Evolutionary conservation across 495 filamentous ascomycete species (phyloP).

Genomic region (Niebla homalea): DNA sequence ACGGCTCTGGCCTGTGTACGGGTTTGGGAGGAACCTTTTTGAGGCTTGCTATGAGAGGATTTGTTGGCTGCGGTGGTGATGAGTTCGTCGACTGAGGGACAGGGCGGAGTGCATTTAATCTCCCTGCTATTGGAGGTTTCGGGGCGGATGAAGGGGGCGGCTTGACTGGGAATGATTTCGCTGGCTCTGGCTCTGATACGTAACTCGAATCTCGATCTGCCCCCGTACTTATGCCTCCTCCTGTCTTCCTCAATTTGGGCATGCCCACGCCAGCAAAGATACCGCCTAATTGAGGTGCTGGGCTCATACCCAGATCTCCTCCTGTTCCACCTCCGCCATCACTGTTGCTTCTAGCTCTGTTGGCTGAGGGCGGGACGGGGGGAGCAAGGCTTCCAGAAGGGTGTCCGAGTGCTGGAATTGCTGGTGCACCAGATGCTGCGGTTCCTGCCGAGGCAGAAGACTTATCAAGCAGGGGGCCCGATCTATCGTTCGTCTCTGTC

Average conservation of each 20-base stretch:
- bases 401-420: slow-evolving; percentile 56
- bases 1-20: slow-evolving; percentile 36
- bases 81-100: slow-evolving; percentile 45
- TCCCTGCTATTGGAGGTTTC: slow-evolving; percentile 29
- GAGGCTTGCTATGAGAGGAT: slow-evolving; percentile 46
- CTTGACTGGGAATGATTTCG: slow-evolving; percentile 43
- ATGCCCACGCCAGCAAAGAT: slow-evolving; percentile 81
- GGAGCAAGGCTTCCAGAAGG: slow-evolving; percentile 61
- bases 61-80: slow-evolving; percentile 35
- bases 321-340: slow-evolving; percentile 43
- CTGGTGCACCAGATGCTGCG: slow-evolving; percentile 62
- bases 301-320: slow-evolving; percentile 26
- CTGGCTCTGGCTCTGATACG: slow-evolving; percentile 64
- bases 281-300: slow-evolving; percentile 72
- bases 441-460: slow-evolving; percentile 42
- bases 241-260: slow-evolving; percentile 83
- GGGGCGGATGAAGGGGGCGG: slow-evolving; percentile 43
- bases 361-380: slow-evolving; percentile 48
- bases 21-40: slow-evolving; percentile 43
- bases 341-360: slow-evolving; percentile 69
- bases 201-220: slow-evolving; percentile 66
- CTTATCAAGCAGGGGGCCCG: slow-evolving; percentile 57
- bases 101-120: slow-evolving; percentile 26
- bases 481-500: slow-evolving; percentile 87
- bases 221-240: slow-evolving; percentile 81